phyloP scores from a whole-genome alignment of 2,329 filamentous ascomycete genomes.

The Whalleya microplaca region DNA sequence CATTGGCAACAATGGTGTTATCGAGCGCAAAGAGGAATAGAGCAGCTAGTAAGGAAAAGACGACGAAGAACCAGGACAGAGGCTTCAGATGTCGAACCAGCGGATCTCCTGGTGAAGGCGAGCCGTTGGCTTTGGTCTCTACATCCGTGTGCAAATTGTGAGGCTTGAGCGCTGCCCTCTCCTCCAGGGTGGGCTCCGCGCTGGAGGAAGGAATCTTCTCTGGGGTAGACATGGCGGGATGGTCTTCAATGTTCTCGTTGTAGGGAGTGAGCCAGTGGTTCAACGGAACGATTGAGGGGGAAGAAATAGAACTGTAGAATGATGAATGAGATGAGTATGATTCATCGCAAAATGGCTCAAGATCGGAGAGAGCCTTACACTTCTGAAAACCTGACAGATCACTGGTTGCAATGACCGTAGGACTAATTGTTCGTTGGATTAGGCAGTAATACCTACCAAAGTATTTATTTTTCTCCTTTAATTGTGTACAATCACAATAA shows the following conservation, averaged over 20 bases:
- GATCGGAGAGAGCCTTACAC: no score
- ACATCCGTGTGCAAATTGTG: background rate
- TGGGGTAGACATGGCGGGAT: background rate
- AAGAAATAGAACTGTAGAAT: background rate
- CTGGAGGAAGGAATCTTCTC: background rate
- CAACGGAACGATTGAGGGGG: background rate
- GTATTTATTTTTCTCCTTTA: no score
- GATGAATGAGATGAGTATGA: background rate
- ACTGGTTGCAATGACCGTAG: no score
- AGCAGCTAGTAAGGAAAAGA: conserved; percentile 31
- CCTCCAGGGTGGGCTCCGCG: background rate
- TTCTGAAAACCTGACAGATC: no score
- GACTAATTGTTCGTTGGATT: no score
- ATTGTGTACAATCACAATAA: no score
- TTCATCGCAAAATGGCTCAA: no score
- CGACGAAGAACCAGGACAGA: conserved; percentile 14
- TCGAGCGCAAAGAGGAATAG: conserved; percentile 42
- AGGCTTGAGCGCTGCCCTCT: background rate
- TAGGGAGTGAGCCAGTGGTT: background rate
- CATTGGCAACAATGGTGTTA: conserved; percentile 50
- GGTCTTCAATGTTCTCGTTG: background rate
- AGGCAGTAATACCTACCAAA: no score
- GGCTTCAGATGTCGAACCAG: background rate
- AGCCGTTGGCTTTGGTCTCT: background rate
- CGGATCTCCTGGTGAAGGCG: background rate